Conservation (phyloP, 1,139 yeast genomes). For the Geotrichum fermentans region DNA sequence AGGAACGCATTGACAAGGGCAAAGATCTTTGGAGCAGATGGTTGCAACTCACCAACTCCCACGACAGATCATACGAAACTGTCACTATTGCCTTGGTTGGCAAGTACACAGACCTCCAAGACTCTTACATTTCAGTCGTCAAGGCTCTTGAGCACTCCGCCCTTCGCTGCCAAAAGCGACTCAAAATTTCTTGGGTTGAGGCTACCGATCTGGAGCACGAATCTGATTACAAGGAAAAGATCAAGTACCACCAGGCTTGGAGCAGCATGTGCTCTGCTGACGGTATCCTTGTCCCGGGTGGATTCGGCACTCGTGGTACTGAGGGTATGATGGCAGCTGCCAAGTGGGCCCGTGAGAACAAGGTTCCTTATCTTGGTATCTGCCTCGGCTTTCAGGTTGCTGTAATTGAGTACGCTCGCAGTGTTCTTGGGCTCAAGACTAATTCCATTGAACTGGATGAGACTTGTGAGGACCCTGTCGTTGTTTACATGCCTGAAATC, state of each 20-base stretch:
- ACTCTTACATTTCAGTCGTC: constrained; percentile 89
- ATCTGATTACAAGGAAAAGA: constrained; percentile 53
- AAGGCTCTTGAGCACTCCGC: constrained; percentile 94
- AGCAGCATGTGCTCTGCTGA: constrained; percentile 89
- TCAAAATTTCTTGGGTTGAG: constrained; percentile 93
- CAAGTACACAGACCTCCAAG: constrained; percentile 92
- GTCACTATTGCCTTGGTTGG: constrained; percentile 96
- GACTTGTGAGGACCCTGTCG: constrained; percentile 63
- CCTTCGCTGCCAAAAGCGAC: constrained; percentile 77
- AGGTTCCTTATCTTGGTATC: constrained; percentile 91
- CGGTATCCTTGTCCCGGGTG: constrained; percentile 97
- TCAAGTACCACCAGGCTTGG: constrained; percentile 93
- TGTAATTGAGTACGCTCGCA: constrained; percentile 89
- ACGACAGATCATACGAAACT: constrained; percentile 76
- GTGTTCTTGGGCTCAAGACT: constrained; percentile 67
- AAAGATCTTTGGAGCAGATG: constrained; percentile 66
- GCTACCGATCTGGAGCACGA: constrained; percentile 82
- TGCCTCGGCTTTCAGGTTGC: constrained; percentile 98
- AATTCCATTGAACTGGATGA: constrained; percentile 84
- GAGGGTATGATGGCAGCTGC: constrained; percentile 98
- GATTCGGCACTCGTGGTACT: constrained; percentile 94
- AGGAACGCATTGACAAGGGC: constrained; percentile 60
- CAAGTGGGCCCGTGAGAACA: constrained; percentile 93
- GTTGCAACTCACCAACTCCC: constrained; percentile 69
- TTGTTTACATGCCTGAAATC: constrained; percentile 97